Evolutionary conservation across 257 asterid species (phyloP), one percentile per base, ranked within the genome.

Genomic region (Jasminum sambac): DNA sequence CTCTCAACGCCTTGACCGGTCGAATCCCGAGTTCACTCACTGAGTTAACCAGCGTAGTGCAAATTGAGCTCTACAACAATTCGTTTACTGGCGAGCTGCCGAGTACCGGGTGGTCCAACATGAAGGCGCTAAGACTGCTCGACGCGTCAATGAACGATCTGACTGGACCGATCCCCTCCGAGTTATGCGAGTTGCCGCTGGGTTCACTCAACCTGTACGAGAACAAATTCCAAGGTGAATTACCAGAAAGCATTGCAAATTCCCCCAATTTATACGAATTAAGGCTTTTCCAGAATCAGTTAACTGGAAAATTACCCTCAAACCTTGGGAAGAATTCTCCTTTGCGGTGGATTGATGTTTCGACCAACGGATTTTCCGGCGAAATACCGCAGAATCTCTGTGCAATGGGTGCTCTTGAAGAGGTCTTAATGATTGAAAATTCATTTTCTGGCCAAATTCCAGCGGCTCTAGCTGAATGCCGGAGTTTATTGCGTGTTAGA

Each of bases 201-300:
- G 97, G 92, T 86, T 95, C 99, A 0, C 90, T 95, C 72, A 91
- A 91, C 72, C 80, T 95, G 30, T 95, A 95, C 75, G 92, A 92
- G 84, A 95, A 95, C 62, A 75, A 74, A 8, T 77, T 95, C 30
- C 79, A 46, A 10, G 99, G 99, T 25, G 89, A 83, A 71, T 58
- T 95, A 67, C 95, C 98, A 0, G 84, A 43, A 46, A 84, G 65
- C 85, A 88, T 95, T 66, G 92, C 95, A 0, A 72, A 82, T 6
- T 95, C 99, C 17, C 85, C 85, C 1, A 91, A 95, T 76, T 72
- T 95, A 79, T 95, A 88, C 6, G 99, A 95, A 39, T 55, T 95
- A 50, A 82, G 98, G 89, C 85, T 95, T 26, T 95, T 95, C 66
- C 84, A 79, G 82, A 95, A 95, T 76, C 81, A 73, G 5, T 72